Percentiles rank a stretch among this genome's conserved stretches.
Evolutionary conservation across 805 yeast species (phyloP).

Genomic region (Lachancea nothofagi): DNA sequence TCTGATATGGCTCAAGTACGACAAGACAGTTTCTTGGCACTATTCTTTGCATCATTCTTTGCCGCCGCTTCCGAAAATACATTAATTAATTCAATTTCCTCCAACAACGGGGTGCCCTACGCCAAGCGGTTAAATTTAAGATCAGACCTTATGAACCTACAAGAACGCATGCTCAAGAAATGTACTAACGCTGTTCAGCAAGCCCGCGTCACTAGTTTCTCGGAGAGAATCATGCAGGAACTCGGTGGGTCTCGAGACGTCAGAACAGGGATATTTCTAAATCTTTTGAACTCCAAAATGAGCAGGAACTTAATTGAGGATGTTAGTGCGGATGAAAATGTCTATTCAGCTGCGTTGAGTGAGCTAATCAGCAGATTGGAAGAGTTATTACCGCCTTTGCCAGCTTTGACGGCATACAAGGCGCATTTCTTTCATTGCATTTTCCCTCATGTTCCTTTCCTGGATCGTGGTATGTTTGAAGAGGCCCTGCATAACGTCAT

Average conservation of each 20-base stretch:
- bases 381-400: conserved; percentile 24
- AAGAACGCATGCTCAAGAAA: conserved; percentile 22
- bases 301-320: conserved; percentile 21
- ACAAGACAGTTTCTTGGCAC: conserved; percentile 28
- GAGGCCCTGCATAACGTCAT: conserved; percentile 23
- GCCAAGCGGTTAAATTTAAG: conserved; percentile 24
- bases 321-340: conserved; percentile 20
- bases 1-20: conserved; percentile 30
- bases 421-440: conserved; percentile 25
- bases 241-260: conserved; percentile 1
- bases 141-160: conserved; percentile 21
- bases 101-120: conserved; percentile 25
- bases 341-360: conserved; percentile 24
- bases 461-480: conserved; percentile 29
- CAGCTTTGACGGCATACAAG: conserved; percentile 23
- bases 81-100: conserved; percentile 28
- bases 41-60: conserved; percentile 27
- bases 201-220: conserved; percentile 24
- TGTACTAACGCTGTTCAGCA: conserved; percentile 22
- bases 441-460: conserved; percentile 26
- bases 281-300: conserved; percentile 4
- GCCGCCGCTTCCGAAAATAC: conserved; percentile 27
- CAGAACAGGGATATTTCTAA: conserved; percentile 6
- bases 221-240: conserved; percentile 24
- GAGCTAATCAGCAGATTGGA: conserved; percentile 22